phyloP scores from a whole-genome alignment of 1,284 basidiomycete genomes.

The Leccinum proliferum region DNA sequence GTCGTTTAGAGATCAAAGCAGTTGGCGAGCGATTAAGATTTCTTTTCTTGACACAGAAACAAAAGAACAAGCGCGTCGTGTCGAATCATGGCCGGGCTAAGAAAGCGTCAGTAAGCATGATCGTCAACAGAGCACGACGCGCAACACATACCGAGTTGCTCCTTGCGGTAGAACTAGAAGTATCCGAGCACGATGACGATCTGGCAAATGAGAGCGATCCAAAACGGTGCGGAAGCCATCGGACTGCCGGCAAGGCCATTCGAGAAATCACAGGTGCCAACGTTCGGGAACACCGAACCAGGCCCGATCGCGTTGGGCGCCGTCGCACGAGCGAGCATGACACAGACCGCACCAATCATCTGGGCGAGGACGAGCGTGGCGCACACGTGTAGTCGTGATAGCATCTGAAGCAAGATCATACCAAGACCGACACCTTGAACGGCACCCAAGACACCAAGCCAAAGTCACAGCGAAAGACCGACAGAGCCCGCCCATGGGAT shows the following conservation, averaged over 20 bases:
- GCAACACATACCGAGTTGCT: slow-evolving; percentile 59
- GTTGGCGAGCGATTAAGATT: not conserved
- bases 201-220: slow-evolving; percentile 79
- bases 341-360: slow-evolving; percentile 74
- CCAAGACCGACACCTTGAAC: slow-evolving; percentile 91
- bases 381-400: slow-evolving; percentile 89
- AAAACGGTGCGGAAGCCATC: slow-evolving; percentile 79
- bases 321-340: slow-evolving; percentile 84
- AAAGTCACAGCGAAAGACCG: slow-evolving; percentile 84
- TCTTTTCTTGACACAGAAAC: not conserved
- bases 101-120: not conserved
- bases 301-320: slow-evolving; percentile 82
- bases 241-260: slow-evolving; percentile 68
- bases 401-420: slow-evolving; percentile 90
- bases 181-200: slow-evolving; percentile 85
- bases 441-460: slow-evolving; percentile 90
- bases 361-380: slow-evolving; percentile 88
- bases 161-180: slow-evolving; percentile 93
- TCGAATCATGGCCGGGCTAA: slow-evolving; percentile 9
- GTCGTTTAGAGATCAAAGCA: not conserved
- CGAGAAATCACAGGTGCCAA: slow-evolving; percentile 80
- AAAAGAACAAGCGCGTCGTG: not conserved
- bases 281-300: slow-evolving; percentile 87
- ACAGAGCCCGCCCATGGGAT: slow-evolving; percentile 87
- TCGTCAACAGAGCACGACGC: not conserved